These are phyloP conservation scores for Cyberlindnera meyerae DNA, from an alignment of 805 yeast genomes.

Conservation along the genomic window DNA sequence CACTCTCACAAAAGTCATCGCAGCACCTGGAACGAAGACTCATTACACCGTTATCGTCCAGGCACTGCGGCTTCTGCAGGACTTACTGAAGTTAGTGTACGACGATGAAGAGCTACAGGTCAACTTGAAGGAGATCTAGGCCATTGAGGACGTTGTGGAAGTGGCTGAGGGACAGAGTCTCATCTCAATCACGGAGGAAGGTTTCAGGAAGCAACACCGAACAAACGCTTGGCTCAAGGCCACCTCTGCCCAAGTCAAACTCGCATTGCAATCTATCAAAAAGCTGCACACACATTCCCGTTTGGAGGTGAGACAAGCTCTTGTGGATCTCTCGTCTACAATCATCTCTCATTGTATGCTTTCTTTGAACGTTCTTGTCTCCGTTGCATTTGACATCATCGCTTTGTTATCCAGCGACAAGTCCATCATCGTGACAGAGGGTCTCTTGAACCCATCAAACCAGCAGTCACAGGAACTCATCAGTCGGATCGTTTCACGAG, in stretches of 20 bases:
- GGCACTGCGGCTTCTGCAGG: slow-evolving; percentile 28
- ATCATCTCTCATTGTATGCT: slow-evolving; percentile 31
- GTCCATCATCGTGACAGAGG: slow-evolving; percentile 9
- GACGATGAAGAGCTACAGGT: slow-evolving; percentile 36
- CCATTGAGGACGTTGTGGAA: slow-evolving; percentile 13
- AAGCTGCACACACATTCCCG: slow-evolving; percentile 27
- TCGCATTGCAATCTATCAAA: slow-evolving; percentile 33
- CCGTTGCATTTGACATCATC: slow-evolving; percentile 33
- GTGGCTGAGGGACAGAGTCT: slow-evolving; percentile 13
- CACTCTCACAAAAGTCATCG: slow-evolving; percentile 34
- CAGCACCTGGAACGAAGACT: slow-evolving; percentile 27
- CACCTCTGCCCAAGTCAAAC: slow-evolving; percentile 44
- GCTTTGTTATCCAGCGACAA: slow-evolving; percentile 21
- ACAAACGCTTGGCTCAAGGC: slow-evolving; percentile 51
- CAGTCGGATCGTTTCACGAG: slow-evolving; percentile 12
- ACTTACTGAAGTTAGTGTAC: slow-evolving; percentile 33
- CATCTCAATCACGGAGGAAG: slow-evolving; percentile 16
- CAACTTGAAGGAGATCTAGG: slow-evolving; percentile 19
- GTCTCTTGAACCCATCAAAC: slow-evolving; percentile 10
- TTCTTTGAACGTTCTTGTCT: slow-evolving; percentile 34
- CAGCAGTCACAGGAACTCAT: slow-evolving; percentile 9
- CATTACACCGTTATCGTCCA: slow-evolving; percentile 35
- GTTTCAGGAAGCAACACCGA: slow-evolving; percentile 32
- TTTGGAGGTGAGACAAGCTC: slow-evolving; percentile 29
- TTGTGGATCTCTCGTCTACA: slow-evolving; percentile 28